A percentile compares a stretch with the other conserved stretches of the same genome.
Evolutionary conservation across 1,139 yeast genomes (phyloP).

Genomic region (Kurtzmaniella natalensis): DNA sequence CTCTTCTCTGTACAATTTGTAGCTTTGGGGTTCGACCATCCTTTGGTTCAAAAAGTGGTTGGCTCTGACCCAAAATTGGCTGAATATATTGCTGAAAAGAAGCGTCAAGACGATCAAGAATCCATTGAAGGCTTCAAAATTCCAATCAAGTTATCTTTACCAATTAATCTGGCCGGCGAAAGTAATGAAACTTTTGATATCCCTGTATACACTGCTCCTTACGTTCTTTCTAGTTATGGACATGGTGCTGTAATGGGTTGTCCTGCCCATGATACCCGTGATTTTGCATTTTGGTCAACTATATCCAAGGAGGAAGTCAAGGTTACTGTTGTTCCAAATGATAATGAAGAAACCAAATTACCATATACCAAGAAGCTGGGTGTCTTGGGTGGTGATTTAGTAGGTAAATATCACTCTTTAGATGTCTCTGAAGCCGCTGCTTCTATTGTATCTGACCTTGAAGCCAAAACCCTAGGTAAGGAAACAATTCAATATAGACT

Average conservation of each 20-base stretch:
- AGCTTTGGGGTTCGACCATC: conserved; percentile 73
- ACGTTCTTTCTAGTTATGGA: conserved; percentile 79
- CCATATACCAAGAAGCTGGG: conserved; percentile 57
- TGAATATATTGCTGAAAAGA: conserved; percentile 39
- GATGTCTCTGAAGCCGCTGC: conserved; percentile 47
- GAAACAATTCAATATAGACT: conserved; percentile 55
- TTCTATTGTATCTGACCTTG: conserved; percentile 42
- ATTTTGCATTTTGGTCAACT: conserved; percentile 69
- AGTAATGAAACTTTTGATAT: conserved; percentile 22
- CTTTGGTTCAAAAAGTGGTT: conserved; percentile 42
- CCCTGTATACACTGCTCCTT: conserved; percentile 88
- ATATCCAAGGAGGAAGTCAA: conserved; percentile 41
- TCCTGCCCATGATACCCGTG: conserved; percentile 90
- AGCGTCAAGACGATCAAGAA: conserved; percentile 33
- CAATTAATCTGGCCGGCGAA: conserved; percentile 40
- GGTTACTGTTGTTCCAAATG: conserved; percentile 41
- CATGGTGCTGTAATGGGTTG: conserved; percentile 97
- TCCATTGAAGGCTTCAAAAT: conserved; percentile 65
- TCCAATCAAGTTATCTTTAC: conserved; percentile 51
- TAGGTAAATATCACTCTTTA: conserved; percentile 50
- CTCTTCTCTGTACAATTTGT: conserved; percentile 75
- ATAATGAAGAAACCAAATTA: conserved; percentile 8
- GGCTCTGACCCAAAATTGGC: conserved; percentile 34
- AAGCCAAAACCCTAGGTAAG: conserved; percentile 36
- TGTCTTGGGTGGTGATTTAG: conserved; percentile 34